Evolutionary conservation across 1,284 basidiomycete species (phyloP).

Genomic region (Schizopora paradoxa): DNA sequence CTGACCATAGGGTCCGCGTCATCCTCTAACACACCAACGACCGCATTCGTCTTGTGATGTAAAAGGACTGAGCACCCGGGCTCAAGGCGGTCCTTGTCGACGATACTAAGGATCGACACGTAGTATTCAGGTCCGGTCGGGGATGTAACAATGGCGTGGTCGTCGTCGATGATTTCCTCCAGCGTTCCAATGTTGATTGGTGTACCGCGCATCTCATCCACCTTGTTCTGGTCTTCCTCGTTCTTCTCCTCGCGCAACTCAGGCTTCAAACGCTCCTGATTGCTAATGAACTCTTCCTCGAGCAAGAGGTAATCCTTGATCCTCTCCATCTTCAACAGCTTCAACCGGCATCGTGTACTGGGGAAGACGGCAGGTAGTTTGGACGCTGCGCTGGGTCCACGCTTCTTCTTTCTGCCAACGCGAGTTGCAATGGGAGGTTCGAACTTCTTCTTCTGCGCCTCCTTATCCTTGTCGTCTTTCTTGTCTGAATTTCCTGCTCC

Average conservation of each 20-base stretch:
- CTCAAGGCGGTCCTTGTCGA: conserved; percentile 97
- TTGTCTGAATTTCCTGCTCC: too few relatives aligned
- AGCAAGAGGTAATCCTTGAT: conserved; percentile 98
- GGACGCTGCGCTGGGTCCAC: conserved; percentile 86
- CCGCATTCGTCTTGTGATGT: conserved; percentile 94
- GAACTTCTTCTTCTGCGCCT: conserved; percentile 91
- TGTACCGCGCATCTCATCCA: conserved; percentile 92
- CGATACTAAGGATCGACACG: conserved; percentile 97
- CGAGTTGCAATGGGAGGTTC: conserved; percentile 97
- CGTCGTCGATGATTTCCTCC: conserved; percentile 99
- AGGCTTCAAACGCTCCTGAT: conserved; percentile 87
- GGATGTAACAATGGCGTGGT: conserved; percentile 97
- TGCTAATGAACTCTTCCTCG: conserved; percentile 97
- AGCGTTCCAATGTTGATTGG: conserved; percentile 97
- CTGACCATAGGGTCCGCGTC: conserved; percentile 98
- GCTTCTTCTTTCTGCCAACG: conserved; percentile 92
- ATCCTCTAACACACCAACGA: conserved; percentile 94
- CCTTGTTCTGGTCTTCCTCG: conserved; percentile 89
- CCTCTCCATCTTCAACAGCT: conserved; percentile 94
- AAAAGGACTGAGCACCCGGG: conserved; percentile 94
- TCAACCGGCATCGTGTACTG: conserved; percentile 92
- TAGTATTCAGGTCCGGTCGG: conserved; percentile 96
- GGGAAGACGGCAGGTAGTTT: conserved; percentile 94
- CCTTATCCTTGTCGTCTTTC: conserved; percentile 54
- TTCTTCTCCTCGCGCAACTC: conserved; percentile 91